Evolutionary conservation across 2,329 filamentous ascomycete species (phyloP).

Genomic region (Venturia oleaginea): DNA sequence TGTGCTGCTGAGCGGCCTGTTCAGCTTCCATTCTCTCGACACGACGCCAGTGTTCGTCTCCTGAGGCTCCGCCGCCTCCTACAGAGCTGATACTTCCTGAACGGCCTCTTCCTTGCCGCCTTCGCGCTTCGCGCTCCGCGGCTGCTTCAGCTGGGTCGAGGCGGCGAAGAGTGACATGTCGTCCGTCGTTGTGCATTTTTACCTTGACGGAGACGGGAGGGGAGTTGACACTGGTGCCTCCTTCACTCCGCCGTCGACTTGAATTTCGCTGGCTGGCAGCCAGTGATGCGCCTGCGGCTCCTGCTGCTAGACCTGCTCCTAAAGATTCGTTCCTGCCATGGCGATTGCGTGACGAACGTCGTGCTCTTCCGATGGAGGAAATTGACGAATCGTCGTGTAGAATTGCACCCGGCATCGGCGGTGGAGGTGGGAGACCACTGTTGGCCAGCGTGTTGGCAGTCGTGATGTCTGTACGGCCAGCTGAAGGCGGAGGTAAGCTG

Average conservation of each 20-base stretch:
- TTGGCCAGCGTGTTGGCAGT: conserved; percentile 20
- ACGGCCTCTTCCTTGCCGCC: conserved; percentile 32
- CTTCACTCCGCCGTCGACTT: conserved; percentile 23
- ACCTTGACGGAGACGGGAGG: conserved; percentile 57
- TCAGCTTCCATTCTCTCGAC: conserved; percentile 26
- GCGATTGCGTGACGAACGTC: conserved; percentile 20
- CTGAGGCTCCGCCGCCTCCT: conserved; percentile 21
- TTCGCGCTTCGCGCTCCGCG: conserved; percentile 47
- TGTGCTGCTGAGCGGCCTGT: conserved; percentile 20
- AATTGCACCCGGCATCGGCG: conserved; percentile 19
- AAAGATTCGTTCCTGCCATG: conserved; percentile 19
- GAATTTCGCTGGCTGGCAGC: conserved; percentile 19
- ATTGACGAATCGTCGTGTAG: conserved; percentile 35
- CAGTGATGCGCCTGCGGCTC: conserved; percentile 17
- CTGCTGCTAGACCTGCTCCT: conserved; percentile 23
- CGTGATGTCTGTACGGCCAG: conserved; percentile 16
- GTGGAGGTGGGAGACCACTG: conserved; percentile 12
- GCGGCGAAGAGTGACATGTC: conserved; percentile 52
- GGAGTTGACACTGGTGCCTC: conserved; percentile 38
- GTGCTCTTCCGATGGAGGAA: conserved; percentile 29
- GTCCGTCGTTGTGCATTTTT: conserved; percentile 55
- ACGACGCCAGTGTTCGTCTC: conserved; percentile 31
- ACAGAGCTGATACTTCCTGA: conserved; percentile 33
- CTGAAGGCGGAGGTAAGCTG: conserved; percentile 20
- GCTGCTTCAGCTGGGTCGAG: conserved; percentile 55